Evolutionary conservation across 1,139 yeast genomes (phyloP).

Genomic region (Debaryomyces sp.): DNA sequence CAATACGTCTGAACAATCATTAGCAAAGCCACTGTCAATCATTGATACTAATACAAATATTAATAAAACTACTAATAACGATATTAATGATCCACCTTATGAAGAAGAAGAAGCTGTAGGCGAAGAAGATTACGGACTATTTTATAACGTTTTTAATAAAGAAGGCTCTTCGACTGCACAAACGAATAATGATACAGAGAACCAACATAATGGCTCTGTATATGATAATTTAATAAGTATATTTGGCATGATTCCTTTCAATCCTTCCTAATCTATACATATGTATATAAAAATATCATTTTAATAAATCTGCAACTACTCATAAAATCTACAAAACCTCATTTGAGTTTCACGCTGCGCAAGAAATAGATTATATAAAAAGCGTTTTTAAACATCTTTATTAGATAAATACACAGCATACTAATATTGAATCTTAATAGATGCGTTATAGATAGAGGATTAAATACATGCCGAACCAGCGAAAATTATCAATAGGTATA

Average conservation of each 20-base stretch:
- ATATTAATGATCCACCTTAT: slow-evolving; percentile 15
- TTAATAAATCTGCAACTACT: background rate
- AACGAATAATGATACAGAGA: slow-evolving; percentile 13
- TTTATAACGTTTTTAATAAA: slow-evolving; percentile 38
- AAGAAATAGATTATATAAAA: background rate
- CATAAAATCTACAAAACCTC: background rate
- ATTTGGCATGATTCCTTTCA: slow-evolving; percentile 40
- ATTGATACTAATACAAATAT: slow-evolving; percentile 11
- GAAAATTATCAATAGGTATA: background rate
- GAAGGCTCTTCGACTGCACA: slow-evolving; percentile 39
- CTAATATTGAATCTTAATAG: background rate
- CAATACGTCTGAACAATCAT: slow-evolving; percentile 23
- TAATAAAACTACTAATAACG: slow-evolving; percentile 11
- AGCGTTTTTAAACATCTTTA: background rate
- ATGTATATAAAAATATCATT: background rate
- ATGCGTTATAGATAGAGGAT: background rate
- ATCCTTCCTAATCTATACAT: slow-evolving; percentile 27
- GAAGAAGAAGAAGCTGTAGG: slow-evolving; percentile 31
- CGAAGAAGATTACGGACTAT: slow-evolving; percentile 38
- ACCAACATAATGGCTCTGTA: slow-evolving; percentile 14
- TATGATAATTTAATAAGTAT: slow-evolving; percentile 27
- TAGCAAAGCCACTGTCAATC: background rate
- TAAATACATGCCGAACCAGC: background rate
- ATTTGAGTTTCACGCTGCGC: background rate
- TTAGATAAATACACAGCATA: background rate